phyloP scores from a whole-genome alignment of 129 eudicot species.

The Rutidosis leptorrhynchoides region DNA sequence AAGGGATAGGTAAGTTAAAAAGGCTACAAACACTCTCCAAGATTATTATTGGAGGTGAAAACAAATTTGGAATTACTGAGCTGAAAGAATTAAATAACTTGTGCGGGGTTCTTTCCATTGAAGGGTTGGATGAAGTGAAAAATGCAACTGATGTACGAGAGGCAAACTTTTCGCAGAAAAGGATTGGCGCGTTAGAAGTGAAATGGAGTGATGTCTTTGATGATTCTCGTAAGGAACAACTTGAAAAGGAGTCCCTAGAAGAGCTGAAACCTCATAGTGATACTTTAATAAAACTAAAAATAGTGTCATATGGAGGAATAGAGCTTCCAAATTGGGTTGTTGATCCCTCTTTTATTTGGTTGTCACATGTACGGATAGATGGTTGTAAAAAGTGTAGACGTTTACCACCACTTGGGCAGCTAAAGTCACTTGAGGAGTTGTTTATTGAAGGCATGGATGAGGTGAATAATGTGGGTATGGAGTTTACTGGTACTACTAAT shows the following conservation, averaged over 20 bases:
- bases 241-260: no score
- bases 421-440: slow-evolving; percentile 14
- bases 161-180: slow-evolving; percentile 18
- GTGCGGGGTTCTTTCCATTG: background rate
- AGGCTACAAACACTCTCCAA: slow-evolving; percentile 25
- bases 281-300: background rate
- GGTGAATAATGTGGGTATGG: slow-evolving; percentile 11
- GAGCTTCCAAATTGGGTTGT: slow-evolving; percentile 21
- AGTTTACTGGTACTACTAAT: slow-evolving; percentile 7
- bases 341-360: slow-evolving; percentile 4
- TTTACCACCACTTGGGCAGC: slow-evolving; percentile 15
- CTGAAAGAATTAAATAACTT: slow-evolving; percentile 22
- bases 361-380: background rate
- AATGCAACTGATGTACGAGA: background rate
- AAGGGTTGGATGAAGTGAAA: slow-evolving; percentile 17
- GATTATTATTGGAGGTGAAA: slow-evolving; percentile 20
- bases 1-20: slow-evolving; percentile 30
- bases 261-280: no score
- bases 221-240: background rate
- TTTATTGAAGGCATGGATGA: slow-evolving; percentile 1
- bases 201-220: slow-evolving; percentile 13
- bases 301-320: slow-evolving; percentile 10
- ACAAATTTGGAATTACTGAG: slow-evolving; percentile 23
- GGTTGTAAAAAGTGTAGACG: background rate
- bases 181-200: slow-evolving; percentile 14